A percentile compares a stretch with the other conserved stretches of the same genome.
Conservation (phyloP, 2,329 filamentous ascomycete genomes). For the Paraphaeosphaeria sporulosa region DNA sequence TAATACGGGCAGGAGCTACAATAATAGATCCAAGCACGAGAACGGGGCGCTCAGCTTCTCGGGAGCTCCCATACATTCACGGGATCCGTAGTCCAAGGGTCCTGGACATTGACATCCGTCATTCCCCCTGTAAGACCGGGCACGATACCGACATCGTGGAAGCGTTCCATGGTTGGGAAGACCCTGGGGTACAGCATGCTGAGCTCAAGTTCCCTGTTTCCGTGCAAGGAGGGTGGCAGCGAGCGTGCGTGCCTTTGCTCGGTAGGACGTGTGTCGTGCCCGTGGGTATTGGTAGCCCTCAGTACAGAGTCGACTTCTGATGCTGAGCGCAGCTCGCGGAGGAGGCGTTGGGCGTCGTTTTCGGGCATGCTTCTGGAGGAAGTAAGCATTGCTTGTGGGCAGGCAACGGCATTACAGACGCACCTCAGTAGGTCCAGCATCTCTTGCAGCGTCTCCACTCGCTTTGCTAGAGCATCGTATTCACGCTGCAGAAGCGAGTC, state of each 20-base stretch:
- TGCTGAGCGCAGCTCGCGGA: background rate
- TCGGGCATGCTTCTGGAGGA: background rate
- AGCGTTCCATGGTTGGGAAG: background rate
- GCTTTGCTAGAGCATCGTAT: background rate
- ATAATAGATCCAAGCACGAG: no score
- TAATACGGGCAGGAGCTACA: no score
- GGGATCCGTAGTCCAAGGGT: background rate
- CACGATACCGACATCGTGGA: background rate
- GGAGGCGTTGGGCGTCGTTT: background rate
- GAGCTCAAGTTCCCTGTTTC: background rate
- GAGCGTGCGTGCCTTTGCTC: background rate
- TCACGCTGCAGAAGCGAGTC: background rate
- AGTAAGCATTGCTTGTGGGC: background rate
- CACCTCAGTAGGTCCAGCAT: background rate
- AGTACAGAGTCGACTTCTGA: background rate
- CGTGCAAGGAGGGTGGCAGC: background rate
- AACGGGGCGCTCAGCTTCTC: no score
- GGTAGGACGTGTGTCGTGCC: background rate
- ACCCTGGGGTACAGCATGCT: background rate
- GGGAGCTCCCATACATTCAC: background rate
- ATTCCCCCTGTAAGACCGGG: background rate
- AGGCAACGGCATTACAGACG: background rate
- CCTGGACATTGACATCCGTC: background rate
- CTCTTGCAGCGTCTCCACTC: background rate
- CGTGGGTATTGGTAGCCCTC: no score